These are phyloP conservation scores for Diaporthe aspalathi DNA, from an alignment of 2,329 filamentous ascomycete species.

Conservation along the genomic window DNA sequence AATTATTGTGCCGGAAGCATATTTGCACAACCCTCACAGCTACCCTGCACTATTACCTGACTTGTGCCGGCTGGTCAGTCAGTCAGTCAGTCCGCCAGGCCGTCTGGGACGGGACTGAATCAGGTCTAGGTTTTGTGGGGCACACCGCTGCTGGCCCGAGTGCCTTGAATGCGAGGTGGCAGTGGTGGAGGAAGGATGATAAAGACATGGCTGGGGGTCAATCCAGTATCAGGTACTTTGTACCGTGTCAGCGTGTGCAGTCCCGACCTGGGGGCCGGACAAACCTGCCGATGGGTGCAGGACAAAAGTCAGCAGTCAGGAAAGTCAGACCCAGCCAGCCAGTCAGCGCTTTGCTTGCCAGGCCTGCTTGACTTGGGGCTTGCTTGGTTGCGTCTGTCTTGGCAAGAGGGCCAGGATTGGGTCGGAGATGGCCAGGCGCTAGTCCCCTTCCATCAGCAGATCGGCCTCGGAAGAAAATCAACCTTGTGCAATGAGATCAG, in stretches of 20 bases:
- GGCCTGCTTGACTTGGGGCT: neutral
- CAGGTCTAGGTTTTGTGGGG: constrained; percentile 27
- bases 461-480: constrained; percentile 19
- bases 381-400: constrained; percentile 17
- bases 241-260: no score
- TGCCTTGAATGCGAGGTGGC: constrained; percentile 9
- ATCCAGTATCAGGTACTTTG: constrained; percentile 2
- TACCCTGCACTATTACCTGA: neutral
- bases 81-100: neutral
- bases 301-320: constrained; percentile 13
- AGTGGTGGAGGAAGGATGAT: neutral
- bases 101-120: constrained; percentile 8
- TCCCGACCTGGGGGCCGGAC: no score
- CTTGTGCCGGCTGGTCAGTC: constrained; percentile 23
- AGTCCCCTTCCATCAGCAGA: constrained; percentile 21
- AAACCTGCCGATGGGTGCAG: constrained; percentile 22
- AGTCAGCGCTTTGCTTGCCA: neutral
- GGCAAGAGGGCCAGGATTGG: constrained; percentile 25
- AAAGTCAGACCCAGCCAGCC: neutral
- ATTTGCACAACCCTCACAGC: neutral
- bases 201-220: constrained; percentile 32
- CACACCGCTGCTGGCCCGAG: neutral
- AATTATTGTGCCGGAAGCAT: neutral
- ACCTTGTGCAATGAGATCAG: constrained; percentile 25
- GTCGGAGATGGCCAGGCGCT: constrained; percentile 23